A percentile compares a stretch with the other conserved stretches of the same genome.
These are phyloP conservation scores for Priceomyces haplophilus DNA, from an alignment of 805 yeast species.

Conservation along the genomic window DNA sequence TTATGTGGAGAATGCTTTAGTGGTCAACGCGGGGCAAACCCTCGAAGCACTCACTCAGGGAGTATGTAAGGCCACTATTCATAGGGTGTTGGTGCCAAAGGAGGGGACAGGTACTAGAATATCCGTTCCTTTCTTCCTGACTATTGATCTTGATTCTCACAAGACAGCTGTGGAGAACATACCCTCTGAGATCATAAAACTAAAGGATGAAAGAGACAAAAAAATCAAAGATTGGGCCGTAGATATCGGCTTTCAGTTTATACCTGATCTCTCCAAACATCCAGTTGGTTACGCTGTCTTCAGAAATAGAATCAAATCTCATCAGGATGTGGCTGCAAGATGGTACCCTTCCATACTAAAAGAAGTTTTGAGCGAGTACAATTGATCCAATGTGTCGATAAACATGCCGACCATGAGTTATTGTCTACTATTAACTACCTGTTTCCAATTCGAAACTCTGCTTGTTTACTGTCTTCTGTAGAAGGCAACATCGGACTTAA, in stretches of 20 bases:
- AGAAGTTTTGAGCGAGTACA: slow-evolving; percentile 29
- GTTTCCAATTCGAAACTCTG: no score
- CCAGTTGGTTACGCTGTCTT: slow-evolving; percentile 50
- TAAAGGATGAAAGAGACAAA: slow-evolving; percentile 35
- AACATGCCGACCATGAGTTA: background rate
- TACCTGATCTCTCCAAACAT: slow-evolving; percentile 31
- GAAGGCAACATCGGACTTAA: no score
- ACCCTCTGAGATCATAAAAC: slow-evolving; percentile 23
- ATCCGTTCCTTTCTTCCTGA: slow-evolving; percentile 48
- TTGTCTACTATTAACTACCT: no score
- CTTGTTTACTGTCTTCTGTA: no score
- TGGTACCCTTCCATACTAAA: slow-evolving; percentile 42
- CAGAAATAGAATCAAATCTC: slow-evolving; percentile 43
- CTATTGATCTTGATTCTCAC: slow-evolving; percentile 38
- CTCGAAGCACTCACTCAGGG: slow-evolving; percentile 59
- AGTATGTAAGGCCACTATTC: slow-evolving; percentile 58
- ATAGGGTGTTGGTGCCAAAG: slow-evolving; percentile 47
- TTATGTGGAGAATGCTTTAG: slow-evolving; percentile 46
- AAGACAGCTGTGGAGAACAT: slow-evolving; percentile 29
- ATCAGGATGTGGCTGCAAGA: slow-evolving; percentile 40
- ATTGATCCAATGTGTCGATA: background rate
- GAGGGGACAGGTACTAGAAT: slow-evolving; percentile 39
- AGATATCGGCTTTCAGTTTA: slow-evolving; percentile 39
- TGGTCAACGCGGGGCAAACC: slow-evolving; percentile 60
- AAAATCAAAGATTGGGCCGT: slow-evolving; percentile 34